Evolutionary conservation across 352 stramenopile genomes (phyloP), one percentile per base, ranked within the genome.

Genomic region (Globisporangium middletonii): DNA sequence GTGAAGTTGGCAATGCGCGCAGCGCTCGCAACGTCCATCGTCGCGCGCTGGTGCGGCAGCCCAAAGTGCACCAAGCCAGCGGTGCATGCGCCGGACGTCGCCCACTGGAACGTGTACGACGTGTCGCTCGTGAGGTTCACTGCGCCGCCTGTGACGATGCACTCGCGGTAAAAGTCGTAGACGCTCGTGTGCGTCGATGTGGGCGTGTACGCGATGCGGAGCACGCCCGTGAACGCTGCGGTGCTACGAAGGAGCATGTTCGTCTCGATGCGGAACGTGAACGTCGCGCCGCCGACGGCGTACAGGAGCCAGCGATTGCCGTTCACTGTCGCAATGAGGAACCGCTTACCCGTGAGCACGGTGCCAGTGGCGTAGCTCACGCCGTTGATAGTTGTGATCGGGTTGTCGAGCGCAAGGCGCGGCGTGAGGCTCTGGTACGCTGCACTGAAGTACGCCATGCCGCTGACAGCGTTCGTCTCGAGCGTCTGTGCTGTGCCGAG

Each of bases 361-460:
- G 57, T 52, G 1, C 77, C 79, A 15, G 62, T 52, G 11, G 35
- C 62, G 18, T 72, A 64, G 11, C 53, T 19, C 3, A 45, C 51
- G 28, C 63, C 72, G 41, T 89, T 92, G 70, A 89, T 77, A 4
- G 68, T 75, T 9, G 48, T 42, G 35, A 92, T 72, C 3, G 78
- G 74, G 18, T 76, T 75, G 58, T 86, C 64, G 19, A 88, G 60
- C 15, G 65, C 52, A 9, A 93, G 46, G 35, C 72, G 65, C 18
- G 80, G 83, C 18, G 72, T 80, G 37, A 93, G 71, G 13, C 63
- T 50, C 33, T 69, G 55, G 55, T 89, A 90, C 16, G 54, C 83
- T 18, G 73, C 60, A 3, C 73, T 83, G 56, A 89, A 80, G 60
- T 77, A 93, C 27, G 79, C 70, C 83, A 93, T 93, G 43, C 79